Conservation (phyloP, 345 rosid genomes). For the Acer yangbiense region DNA sequence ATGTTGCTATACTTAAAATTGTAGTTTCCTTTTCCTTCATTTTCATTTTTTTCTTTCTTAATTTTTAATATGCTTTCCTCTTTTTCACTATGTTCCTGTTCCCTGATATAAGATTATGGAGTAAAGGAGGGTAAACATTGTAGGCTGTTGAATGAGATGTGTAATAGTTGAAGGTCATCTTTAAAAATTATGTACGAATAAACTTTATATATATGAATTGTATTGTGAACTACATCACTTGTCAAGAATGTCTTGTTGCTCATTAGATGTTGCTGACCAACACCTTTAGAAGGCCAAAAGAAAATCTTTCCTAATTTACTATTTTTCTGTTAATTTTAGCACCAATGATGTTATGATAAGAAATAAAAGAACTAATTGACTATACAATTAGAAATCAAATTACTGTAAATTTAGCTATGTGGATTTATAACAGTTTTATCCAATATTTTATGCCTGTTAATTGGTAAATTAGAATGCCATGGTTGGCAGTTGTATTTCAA, state of each 20-base stretch:
- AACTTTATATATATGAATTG: not conserved
- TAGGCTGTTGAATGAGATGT: not conserved
- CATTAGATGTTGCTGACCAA: not conserved
- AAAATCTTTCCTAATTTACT: not conserved
- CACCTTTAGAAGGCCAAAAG: not conserved
- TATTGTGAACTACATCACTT: not conserved
- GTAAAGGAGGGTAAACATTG: not conserved
- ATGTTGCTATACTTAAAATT: conserved; percentile 47
- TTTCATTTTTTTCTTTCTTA: not conserved
- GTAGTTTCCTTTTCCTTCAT: not conserved
- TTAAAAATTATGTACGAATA: not conserved
- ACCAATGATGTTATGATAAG: not conserved
- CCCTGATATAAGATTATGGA: not conserved
- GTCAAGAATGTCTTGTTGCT: not conserved
- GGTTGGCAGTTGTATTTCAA: not conserved
- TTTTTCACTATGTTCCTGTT: not conserved
- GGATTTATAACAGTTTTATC: not conserved
- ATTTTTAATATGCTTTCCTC: not conserved
- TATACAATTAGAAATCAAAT: not conserved
- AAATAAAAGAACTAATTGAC: not conserved
- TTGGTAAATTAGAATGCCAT: not conserved
- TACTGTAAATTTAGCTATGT: not conserved
- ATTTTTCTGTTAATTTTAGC: too few relatives aligned
- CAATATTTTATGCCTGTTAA: not conserved
- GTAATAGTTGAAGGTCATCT: not conserved